Evolutionary conservation across 768 basidiomycete species (phyloP), one percentile per base, ranked within the genome.

Genomic region (Mycena indigotica): DNA sequence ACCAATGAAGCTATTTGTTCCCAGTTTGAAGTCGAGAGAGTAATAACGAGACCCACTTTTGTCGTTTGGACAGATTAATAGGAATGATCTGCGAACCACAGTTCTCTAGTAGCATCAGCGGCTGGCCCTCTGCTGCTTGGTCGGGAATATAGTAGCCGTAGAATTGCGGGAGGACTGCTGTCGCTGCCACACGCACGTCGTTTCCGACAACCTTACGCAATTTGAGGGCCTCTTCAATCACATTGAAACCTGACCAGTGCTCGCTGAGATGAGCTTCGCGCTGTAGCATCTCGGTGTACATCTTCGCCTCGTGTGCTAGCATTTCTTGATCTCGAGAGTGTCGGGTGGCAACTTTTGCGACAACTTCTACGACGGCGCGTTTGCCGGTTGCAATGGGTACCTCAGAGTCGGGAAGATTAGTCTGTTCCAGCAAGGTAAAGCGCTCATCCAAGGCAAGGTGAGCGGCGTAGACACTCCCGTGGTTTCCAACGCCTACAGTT

Each of bases 161-260:
- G 63, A 75, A 81, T 61, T 80, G 77, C 0, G 80, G 80, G 4
- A 75, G 76, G 55, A 78, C 35, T 3, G 80, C 73, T 13, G 66
- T 56, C 8, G 72, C 66, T 16, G 72, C 73, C 0, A 75, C 72
- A 15, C 73, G 64, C 44, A 62, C 46, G 45, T 56, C 56, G 1
- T 39, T 35, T 17, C 32, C 32, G 10, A 35, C 32, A 35, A 8
- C 10, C 41, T 19, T 44, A 30, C 30, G 53, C 53, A n/a, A 52
- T 23, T 38, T 38, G 19, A 17, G 17, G n/a, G 39, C 51, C 17
- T 72, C 70, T 30, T 62, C 49, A 8, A 72, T 61, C 49, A 69
- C 35, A 53, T 73, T 67, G 55, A 53, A 69, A 21, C 73, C 72
- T 54, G 61, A 63, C 64, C 64, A 72, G 21, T 70, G 66, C 51